Percentiles rank a stretch among this genome's conserved stretches.
phyloP scores from a whole-genome alignment of 495 filamentous ascomycete genomes.

The Xylaria scruposa region DNA sequence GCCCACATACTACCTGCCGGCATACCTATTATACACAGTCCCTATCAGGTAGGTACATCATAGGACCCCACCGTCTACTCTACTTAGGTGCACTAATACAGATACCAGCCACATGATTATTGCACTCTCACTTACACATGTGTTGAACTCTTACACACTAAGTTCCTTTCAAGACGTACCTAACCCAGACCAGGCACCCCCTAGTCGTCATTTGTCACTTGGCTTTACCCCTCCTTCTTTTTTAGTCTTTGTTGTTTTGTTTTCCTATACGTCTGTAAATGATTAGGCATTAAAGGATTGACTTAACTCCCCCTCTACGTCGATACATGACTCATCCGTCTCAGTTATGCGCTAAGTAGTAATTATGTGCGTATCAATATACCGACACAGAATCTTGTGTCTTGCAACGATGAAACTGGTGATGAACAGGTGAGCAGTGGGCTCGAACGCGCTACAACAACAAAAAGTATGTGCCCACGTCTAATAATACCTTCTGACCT shows the following conservation, averaged over 20 bases:
- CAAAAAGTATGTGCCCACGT: slow-evolving; percentile 5
- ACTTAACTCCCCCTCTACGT: slow-evolving; percentile 15
- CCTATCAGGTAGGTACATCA: slow-evolving; percentile 3
- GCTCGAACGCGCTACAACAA: not conserved
- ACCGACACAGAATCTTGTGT: not conserved
- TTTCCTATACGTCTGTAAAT: not conserved
- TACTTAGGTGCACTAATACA: not conserved
- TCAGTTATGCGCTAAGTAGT: not conserved
- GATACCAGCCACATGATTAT: slow-evolving; percentile 6
- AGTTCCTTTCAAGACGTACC: not conserved
- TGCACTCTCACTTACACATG: not conserved
- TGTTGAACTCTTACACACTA: too few relatives aligned
- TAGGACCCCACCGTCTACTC: slow-evolving; percentile 34
- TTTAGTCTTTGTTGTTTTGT: not conserved
- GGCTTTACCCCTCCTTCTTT: slow-evolving; percentile 22
- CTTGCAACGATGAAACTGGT: not conserved
- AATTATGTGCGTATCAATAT: not conserved
- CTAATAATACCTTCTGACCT: slow-evolving; percentile 20
- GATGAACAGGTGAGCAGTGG: not conserved
- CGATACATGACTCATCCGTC: slow-evolving; percentile 18
- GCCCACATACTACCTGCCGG: not conserved
- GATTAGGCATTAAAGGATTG: too few relatives aligned
- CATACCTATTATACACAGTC: not conserved
- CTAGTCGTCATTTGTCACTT: slow-evolving; percentile 13
- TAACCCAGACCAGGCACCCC: slow-evolving; percentile 21